Evolutionary conservation across 208 protist species (phyloP), one percentile per base, ranked within the genome.

Genomic region (Trypanosoma rangeli): DNA sequence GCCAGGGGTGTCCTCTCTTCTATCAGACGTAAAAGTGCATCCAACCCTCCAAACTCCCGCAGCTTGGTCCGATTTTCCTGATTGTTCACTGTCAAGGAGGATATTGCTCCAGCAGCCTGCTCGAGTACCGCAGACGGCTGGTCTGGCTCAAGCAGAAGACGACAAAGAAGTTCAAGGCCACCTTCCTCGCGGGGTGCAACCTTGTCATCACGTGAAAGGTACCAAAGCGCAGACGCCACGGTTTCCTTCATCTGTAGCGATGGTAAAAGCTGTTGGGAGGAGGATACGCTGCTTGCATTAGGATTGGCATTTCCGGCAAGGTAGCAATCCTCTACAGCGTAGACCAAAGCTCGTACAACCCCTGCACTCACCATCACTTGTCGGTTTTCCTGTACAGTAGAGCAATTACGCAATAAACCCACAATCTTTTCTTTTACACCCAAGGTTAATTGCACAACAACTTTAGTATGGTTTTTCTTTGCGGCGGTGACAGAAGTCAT

Each of bases 341-440:
- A 68, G 15, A 91, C 83, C n/a, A 97, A 75, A 46, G 74, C 78
- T 12, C 75, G 68, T 16, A 95, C 87, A 24, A 79, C 91, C 18
- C 79, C 80, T 5, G 69, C 65, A 33, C 79, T 46, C 16, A 96
- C 79, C 69, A 97, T 80, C 12, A 69, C 55, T 5, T 67, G 71
- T 15, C 90, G 70, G 70, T 95, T 97, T 66, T 95, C 93, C 8
- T 77, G 77, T 1, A 92, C 76, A 0, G 89, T 97, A 53, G 83
- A 87, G 65, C 93, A 97, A 76, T 96, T 95, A 54, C 93, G 86
- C 60, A 97, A 61, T 50, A 97, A 83, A n/a, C 89, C 92, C 31
- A 91, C 82, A 20, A 96, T 60, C 65, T 93, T 96, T 64, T 96
- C 88, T 66, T 88, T 87, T 26, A 89, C 82, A 65, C 74, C 85